phyloP scores from a whole-genome alignment of 2,329 filamentous ascomycete species.

The Zalaria obscura region DNA sequence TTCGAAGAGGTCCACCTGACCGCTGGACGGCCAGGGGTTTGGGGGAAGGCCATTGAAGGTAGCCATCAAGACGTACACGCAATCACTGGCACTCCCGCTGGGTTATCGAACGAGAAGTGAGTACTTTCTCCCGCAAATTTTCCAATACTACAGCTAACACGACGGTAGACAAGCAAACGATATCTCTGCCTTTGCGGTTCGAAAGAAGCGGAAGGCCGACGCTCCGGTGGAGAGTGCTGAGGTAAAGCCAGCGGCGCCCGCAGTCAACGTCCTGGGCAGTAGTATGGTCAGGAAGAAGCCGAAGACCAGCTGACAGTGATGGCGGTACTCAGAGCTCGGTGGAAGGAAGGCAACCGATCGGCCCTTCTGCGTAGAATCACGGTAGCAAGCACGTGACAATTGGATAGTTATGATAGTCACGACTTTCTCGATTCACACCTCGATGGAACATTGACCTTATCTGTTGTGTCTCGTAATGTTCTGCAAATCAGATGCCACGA shows the following conservation, averaged over 20 bases:
- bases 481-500: no score
- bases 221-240: neutral
- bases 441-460: no score
- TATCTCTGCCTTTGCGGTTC: conserved; percentile 20
- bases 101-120: neutral
- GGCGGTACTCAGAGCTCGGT: no score
- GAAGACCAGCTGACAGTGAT: conserved; percentile 20
- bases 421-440: no score
- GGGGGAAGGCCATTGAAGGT: conserved; percentile 7
- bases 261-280: conserved; percentile 35
- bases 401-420: no score
- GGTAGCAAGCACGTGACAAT: no score
- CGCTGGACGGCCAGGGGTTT: conserved; percentile 5
- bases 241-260: conserved; percentile 3
- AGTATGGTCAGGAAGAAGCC: conserved; percentile 44
- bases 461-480: no score
- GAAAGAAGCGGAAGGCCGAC: conserved; percentile 36
- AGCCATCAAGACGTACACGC: neutral
- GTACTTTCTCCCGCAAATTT: neutral
- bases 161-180: conserved; percentile 11
- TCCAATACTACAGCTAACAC: neutral
- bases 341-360: no score
- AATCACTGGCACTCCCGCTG: neutral
- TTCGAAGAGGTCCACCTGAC: conserved; percentile 43
- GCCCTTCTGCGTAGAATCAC: no score